Base-by-base conservation (phyloP, 495 filamentous ascomycete genomes). In the Saxophila tyrrhenica region DNA sequence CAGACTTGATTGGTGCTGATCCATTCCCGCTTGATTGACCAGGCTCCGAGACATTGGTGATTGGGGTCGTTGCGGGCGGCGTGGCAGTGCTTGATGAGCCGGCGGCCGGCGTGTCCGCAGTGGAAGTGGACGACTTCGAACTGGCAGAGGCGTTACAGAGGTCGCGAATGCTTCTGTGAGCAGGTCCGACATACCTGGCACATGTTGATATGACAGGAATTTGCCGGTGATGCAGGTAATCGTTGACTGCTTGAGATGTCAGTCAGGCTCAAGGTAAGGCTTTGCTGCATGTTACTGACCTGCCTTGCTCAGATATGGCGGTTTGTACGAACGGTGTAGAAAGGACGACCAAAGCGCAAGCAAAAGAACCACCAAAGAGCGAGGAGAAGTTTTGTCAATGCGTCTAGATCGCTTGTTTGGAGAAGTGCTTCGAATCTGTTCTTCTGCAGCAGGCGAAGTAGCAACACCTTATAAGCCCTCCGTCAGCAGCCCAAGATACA, bases 41-140 rank as follows among this genome's bases (percentile, higher is more conserved):
- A 68, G 9, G 64, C 79, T 7, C 78, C 71, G 56, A 73, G 76
- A 61, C 84, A 87, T 51, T 75, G 65, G 61, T 86, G 81, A 45
- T 74, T 67, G 1, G 78, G 76, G 61, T 85, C 77, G 65, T 82
- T 83, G 24, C 84, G 77, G 8, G 83, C 82, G 52, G 75, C 77
- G 64, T 88, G 83, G 68, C 84, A 88, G 65, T 84, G 74, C 22
- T 77, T 77, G 62, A 80, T 78, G 23, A 84, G 66, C 10, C 77
- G 76, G 19, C 69, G 64, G 9, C 62, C 62, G 15, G 69, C 70
- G 64, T 85, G 81, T 3, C 69, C 68, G 67, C 84, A 87, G 51
- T 70, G 65, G 57, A 78, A 87, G 54, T 72, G 54, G 55, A 84
- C 80, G 53, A 76, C 75, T 58, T 87, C 83, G 58, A 70, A 85